These are phyloP conservation scores for Trametes sanguinea DNA, from an alignment of 768 basidiomycete species.

Conservation along the genomic window DNA sequence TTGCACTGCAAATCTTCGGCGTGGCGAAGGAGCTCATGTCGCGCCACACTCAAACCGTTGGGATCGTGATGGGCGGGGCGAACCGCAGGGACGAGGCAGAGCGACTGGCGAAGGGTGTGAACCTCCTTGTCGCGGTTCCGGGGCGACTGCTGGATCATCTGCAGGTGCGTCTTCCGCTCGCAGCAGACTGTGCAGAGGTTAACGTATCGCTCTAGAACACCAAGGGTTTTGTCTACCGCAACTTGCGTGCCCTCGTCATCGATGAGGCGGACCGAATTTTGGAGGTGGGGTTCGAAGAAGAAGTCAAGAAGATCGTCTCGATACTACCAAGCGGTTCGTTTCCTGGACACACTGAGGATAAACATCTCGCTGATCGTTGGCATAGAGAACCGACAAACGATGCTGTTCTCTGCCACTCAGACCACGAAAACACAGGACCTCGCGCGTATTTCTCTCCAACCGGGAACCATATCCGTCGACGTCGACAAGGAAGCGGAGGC, in stretches of 20 bases:
- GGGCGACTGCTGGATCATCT: conserved; percentile 94
- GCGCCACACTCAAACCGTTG: conserved; percentile 94
- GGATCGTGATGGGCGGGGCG: conserved; percentile 98
- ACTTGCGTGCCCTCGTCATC: conserved; percentile 91
- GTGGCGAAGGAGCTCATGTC: conserved; percentile 96
- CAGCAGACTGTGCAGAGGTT: not conserved
- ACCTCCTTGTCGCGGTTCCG: conserved; percentile 93
- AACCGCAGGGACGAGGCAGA: conserved; percentile 94
- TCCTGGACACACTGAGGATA: not conserved
- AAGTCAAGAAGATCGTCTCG: conserved; percentile 96
- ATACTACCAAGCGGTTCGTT: conserved; percentile 83
- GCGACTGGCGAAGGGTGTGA: conserved; percentile 94
- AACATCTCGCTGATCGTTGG: not conserved
- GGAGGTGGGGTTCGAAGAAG: conserved; percentile 98
- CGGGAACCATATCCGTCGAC: conserved; percentile 92
- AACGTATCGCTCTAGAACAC: conserved; percentile 65
- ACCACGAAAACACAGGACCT: conserved; percentile 98
- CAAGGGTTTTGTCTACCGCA: conserved; percentile 95
- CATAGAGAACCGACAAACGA: conserved; percentile 89
- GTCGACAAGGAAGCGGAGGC: conserved; percentile 88
- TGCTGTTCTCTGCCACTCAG: conserved; percentile 99
- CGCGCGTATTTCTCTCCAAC: conserved; percentile 93
- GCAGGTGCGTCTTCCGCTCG: conserved; percentile 56
- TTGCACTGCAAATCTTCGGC: conserved; percentile 97
- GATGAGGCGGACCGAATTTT: conserved; percentile 98